Evolutionary conservation across 108 stramenopile species (phyloP).

Genomic region (Aurantiochytrium sp.): DNA sequence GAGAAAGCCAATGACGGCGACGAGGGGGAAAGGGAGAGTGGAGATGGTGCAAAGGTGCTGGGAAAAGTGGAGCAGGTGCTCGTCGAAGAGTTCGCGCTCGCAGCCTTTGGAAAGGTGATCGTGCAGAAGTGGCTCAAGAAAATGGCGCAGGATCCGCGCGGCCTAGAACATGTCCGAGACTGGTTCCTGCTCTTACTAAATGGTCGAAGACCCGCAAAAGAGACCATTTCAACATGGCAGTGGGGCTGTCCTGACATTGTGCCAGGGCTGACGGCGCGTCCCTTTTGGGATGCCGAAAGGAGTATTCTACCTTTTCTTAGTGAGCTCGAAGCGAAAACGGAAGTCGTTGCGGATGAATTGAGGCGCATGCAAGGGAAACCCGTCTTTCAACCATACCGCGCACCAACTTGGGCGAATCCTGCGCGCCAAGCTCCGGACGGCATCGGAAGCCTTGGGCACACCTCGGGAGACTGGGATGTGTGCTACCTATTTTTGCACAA

Average conservation of each 20-base stretch:
- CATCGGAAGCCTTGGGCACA: background rate
- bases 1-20: background rate
- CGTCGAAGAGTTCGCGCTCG: background rate
- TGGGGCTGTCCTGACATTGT: conserved; percentile 24
- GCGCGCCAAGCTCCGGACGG: background rate
- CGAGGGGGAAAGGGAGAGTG: background rate
- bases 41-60: background rate
- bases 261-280: background rate
- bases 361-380: background rate
- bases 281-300: conserved; percentile 8
- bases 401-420: background rate
- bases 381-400: conserved; percentile 38
- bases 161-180: background rate
- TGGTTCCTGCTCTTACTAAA: conserved; percentile 13
- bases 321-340: background rate
- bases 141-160: background rate
- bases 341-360: background rate
- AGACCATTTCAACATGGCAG: background rate
- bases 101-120: background rate
- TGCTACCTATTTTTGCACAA: conserved; percentile 45
- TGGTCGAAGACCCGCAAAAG: background rate
- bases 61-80: background rate
- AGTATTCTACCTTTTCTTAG: background rate
- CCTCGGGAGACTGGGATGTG: conserved; percentile 48
- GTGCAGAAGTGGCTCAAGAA: conserved; percentile 10